Base-by-base conservation (phyloP, 2,329 filamentous ascomycete species). In the Trichoderma sp. region DNA sequence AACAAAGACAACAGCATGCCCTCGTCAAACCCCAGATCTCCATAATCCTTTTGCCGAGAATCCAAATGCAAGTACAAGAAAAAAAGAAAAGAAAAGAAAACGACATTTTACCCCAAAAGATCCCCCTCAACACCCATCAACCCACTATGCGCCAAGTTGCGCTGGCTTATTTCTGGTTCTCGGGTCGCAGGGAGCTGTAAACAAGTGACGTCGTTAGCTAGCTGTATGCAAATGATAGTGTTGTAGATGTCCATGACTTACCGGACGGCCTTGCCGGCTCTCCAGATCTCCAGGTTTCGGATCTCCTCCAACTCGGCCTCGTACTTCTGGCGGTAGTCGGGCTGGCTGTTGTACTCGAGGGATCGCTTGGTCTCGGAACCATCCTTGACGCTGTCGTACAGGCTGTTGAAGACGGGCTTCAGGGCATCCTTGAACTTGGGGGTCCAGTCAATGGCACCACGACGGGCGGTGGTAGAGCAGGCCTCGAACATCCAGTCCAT, bases 401-500 rank as follows among this genome's bases (percentile, higher is more conserved):
- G 91, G 78, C 92, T 87, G 85, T 97, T 94, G 89, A 99, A 99
- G 80, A 99, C 91, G 78, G 95, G 95, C 91, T 98, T 98, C 79
- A 99, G 89, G 79, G 92, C 93, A 75, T 94, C 92, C 92, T 97
- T 97, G 93, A 99, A 99, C 80, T 87, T 88, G 82, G 90, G 90
- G 80, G 91, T 94, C 95, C 95, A 99, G 89, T 99, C 95, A 80
- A 99, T 97, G 84, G 95, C 95, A 83, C 95, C 95, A 80, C 95
- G 94, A 79, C 95, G 93, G 79, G 95, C 95, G 69, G 95, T 99
- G 80, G 95, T 99, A 72, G 94, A 98, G 92, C 95, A 99, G 74
- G 95, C 95, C 81, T 94, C 94, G 87, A 96, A 99, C 95, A 99
- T 99, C 93, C 96, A 99, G 87, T 99, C 95, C 95, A 99, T 98